These are phyloP conservation scores for Barbarea vulgaris DNA, from an alignment of 345 rosid genomes.

Conservation along the genomic window DNA sequence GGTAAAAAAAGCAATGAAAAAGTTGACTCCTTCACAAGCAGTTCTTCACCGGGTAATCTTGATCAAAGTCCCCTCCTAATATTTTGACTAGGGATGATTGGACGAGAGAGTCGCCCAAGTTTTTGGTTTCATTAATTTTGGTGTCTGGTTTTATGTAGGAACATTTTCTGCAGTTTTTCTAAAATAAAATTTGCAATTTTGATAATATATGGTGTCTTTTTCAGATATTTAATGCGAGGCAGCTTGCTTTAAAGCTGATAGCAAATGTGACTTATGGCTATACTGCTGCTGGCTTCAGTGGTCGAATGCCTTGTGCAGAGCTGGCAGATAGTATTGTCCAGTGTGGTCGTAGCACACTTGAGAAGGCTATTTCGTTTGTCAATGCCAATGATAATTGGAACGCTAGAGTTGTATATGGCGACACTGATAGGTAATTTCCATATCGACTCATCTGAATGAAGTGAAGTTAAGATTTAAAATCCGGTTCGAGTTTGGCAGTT, in stretches of 20 bases:
- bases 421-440: constrained; percentile 79
- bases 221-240: constrained; percentile 95
- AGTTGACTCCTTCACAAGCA: constrained; percentile 71
- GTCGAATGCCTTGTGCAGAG: constrained; percentile 99
- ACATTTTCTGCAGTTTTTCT: constrained; percentile 1
- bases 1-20: constrained; percentile 93
- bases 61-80: constrained; percentile 13
- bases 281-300: constrained; percentile 99
- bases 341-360: constrained; percentile 94
- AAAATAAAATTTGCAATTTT: neutral
- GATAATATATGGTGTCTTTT: constrained; percentile 38
- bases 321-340: constrained; percentile 99
- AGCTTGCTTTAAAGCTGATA: constrained; percentile 97
- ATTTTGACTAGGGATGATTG: constrained; percentile 12
- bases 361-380: constrained; percentile 80
- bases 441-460: constrained; percentile 13
- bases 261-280: constrained; percentile 98
- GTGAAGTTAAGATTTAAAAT: neutral
- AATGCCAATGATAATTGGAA: constrained; percentile 80
- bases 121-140: constrained; percentile 4
- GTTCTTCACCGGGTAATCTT: constrained; percentile 80
- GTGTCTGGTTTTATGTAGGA: constrained; percentile 8
- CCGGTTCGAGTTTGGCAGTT: neutral
- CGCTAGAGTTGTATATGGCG: constrained; percentile 89
- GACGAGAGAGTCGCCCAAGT: neutral